Evolutionary conservation across 2,329 filamentous ascomycete species (phyloP).

Genomic region (Emmonsia crescens): DNA sequence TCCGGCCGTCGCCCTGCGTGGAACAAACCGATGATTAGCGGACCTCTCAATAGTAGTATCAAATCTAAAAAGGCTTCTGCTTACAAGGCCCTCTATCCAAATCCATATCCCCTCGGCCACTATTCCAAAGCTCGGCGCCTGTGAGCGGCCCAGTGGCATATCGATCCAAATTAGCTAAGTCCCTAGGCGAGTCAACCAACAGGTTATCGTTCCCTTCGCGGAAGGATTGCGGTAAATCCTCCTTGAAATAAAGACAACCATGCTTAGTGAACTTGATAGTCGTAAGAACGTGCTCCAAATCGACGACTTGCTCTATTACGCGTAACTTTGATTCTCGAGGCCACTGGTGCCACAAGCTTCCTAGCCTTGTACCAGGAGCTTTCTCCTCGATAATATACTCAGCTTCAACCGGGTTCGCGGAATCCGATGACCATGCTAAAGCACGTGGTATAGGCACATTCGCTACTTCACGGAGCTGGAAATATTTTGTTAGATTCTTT

Average conservation of each 20-base stretch:
- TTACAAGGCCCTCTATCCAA: slow-evolving; percentile 23
- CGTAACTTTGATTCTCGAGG: slow-evolving; percentile 16
- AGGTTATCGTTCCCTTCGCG: neutral
- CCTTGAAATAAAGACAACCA: slow-evolving; percentile 21
- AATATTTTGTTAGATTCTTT: slow-evolving; percentile 2
- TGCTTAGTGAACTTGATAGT: slow-evolving; percentile 17
- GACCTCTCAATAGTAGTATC: no score
- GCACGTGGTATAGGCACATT: slow-evolving; percentile 14
- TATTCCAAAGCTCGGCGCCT: slow-evolving; percentile 15
- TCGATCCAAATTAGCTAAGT: neutral
- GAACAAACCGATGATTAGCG: no score
- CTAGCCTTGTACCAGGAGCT: slow-evolving; percentile 19
- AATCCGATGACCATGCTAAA: slow-evolving; percentile 15
- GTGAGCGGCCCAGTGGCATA: slow-evolving; percentile 20
- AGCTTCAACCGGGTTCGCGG: slow-evolving; percentile 7
- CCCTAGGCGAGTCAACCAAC: neutral
- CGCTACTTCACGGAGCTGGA: slow-evolving; percentile 16
- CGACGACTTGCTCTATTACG: slow-evolving; percentile 19
- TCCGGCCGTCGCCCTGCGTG: slow-evolving; percentile 10
- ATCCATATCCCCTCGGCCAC: slow-evolving; percentile 15
- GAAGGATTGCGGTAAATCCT: neutral
- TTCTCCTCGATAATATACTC: slow-evolving; percentile 24
- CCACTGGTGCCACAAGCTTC: slow-evolving; percentile 22
- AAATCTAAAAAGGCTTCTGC: neutral
- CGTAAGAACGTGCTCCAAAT: slow-evolving; percentile 19